A percentile compares a stretch with the other conserved stretches of the same genome.
Evolutionary conservation across 441 rosid species (phyloP).

Genomic region (Euphorbia corollata): DNA sequence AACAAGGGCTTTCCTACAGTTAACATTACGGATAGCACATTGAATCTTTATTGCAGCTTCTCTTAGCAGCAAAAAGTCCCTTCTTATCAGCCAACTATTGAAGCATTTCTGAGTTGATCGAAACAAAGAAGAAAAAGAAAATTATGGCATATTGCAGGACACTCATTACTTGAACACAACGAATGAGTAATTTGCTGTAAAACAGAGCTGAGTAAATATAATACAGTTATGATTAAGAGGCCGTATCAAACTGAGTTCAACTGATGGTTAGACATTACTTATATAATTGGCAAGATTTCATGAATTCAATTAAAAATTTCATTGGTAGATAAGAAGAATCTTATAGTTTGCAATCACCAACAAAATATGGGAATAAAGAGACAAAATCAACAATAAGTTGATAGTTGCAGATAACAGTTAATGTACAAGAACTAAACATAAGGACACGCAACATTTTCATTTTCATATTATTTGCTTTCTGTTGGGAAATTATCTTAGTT

Average conservation of each 20-base stretch:
- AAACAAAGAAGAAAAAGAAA: not conserved
- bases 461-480: not conserved
- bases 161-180: not conserved
- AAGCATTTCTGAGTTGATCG: slow-evolving; percentile 38
- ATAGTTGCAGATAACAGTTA: not conserved
- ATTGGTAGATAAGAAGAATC: not conserved
- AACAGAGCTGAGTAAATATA: not conserved
- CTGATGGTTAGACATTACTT: not conserved
- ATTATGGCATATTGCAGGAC: not conserved
- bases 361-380: not conserved
- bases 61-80: slow-evolving; percentile 32
- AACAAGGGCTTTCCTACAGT: slow-evolving; percentile 31
- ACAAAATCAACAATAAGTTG: not conserved
- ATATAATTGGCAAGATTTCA: not conserved
- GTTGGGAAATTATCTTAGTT: not conserved
- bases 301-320: not conserved
- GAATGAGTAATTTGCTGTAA: not conserved
- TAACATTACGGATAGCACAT: slow-evolving; percentile 38
- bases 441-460: not conserved
- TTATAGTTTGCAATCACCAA: not conserved
- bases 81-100: slow-evolving; percentile 61
- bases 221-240: not conserved
- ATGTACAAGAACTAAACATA: not conserved
- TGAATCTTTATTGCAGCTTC: slow-evolving; percentile 53
- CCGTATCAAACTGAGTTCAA: not conserved